Evolutionary conservation across 768 basidiomycete species (phyloP).

Genomic region (Cyclocybe aegerita): DNA sequence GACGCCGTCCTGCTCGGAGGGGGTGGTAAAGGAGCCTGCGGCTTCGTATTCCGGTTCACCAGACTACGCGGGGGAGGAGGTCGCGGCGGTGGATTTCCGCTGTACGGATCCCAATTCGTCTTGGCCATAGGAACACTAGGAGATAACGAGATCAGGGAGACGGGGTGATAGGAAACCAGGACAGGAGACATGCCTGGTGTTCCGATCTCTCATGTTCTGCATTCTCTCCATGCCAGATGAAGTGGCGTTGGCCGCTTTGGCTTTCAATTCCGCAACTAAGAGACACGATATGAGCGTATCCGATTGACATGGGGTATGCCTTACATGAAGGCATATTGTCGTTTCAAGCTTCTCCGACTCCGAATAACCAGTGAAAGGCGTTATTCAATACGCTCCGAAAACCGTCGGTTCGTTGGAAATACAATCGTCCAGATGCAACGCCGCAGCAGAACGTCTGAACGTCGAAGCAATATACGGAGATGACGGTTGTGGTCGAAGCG

Average conservation of each 20-base stretch:
- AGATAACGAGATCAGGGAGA: not conserved
- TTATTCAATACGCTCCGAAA: too few species aligned
- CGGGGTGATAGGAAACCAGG: not conserved
- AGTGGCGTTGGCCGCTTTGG: conserved; percentile 62
- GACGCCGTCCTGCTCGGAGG: conserved; percentile 36
- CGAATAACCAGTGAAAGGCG: not conserved
- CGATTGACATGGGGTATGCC: not conserved
- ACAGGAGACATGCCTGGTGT: conserved; percentile 39
- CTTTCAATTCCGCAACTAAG: conserved; percentile 65
- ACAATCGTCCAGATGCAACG: too few species aligned
- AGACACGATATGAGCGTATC: not conserved
- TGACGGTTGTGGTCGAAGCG: too few species aligned
- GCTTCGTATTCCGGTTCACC: conserved; percentile 30
- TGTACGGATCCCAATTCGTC: conserved; percentile 65
- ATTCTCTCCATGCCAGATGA: conserved; percentile 51
- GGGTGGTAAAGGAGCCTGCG: conserved; percentile 28
- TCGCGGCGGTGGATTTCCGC: conserved; percentile 49
- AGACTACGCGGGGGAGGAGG: conserved; percentile 41
- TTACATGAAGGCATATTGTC: conserved; percentile 34
- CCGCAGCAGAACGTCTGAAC: too few species aligned
- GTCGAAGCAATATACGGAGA: too few species aligned
- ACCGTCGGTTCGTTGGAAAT: too few species aligned
- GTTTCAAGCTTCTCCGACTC: not conserved
- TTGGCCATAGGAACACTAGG: conserved; percentile 57
- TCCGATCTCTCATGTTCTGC: conserved; percentile 55